Conservation (phyloP, 306 rosid genomes). For the Pterocarpus santalinus region DNA sequence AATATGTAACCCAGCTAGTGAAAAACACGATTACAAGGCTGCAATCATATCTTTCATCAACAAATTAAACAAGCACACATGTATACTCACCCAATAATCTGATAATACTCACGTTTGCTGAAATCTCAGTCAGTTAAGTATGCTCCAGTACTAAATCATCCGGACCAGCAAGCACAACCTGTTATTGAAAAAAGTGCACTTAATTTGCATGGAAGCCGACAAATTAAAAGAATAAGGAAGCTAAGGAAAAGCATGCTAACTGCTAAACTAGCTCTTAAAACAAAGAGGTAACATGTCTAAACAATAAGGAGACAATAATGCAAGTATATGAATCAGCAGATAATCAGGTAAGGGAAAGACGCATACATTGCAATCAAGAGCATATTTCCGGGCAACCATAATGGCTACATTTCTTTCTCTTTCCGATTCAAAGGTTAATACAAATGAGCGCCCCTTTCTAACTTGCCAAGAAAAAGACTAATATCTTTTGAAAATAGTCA, state of each 20-base stretch:
- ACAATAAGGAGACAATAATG: slow-evolving; percentile 16
- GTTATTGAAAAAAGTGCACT: slow-evolving; percentile 28
- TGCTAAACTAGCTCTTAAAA: neutral
- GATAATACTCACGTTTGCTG: slow-evolving; percentile 56
- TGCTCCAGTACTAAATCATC: slow-evolving; percentile 83
- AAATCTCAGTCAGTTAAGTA: slow-evolving; percentile 56
- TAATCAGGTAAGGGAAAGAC: slow-evolving; percentile 29
- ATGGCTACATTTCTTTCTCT: slow-evolving; percentile 89
- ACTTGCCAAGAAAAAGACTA: slow-evolving; percentile 68
- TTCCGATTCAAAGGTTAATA: slow-evolving; percentile 85
- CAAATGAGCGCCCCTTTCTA: slow-evolving; percentile 84
- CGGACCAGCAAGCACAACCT: slow-evolving; percentile 96
- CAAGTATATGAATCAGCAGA: slow-evolving; percentile 23
- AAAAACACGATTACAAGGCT: slow-evolving; percentile 63
- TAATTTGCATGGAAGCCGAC: slow-evolving; percentile 28
- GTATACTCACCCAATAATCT: slow-evolving; percentile 63
- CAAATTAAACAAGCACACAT: slow-evolving; percentile 57
- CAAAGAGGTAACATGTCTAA: slow-evolving; percentile 14
- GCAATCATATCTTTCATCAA: slow-evolving; percentile 48
- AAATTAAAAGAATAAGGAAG: neutral
- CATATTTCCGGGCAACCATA: slow-evolving; percentile 84
- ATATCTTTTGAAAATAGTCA: no score
- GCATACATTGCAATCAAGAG: slow-evolving; percentile 90
- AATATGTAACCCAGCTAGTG: slow-evolving; percentile 69
- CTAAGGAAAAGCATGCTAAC: neutral